Base-by-base conservation (phyloP, 139 green algal genomes). In the Tetraselmis striata region DNA sequence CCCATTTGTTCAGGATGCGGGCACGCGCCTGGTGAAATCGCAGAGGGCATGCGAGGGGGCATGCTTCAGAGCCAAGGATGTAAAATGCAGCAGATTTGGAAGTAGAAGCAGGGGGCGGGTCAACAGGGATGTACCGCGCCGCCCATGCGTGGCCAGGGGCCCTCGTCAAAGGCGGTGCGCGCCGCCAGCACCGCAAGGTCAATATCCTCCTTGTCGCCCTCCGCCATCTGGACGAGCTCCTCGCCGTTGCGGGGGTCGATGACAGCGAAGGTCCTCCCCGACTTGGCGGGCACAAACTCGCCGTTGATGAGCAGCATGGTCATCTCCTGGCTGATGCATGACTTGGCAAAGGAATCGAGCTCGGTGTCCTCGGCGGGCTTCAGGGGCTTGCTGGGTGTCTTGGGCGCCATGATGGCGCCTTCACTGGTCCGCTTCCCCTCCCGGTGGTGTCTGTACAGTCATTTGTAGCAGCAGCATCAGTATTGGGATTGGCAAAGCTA, bases 291-390 rank as follows among this genome's bases (percentile, higher is more conserved):
- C n/a, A 93, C 84, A 76, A 88, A 95, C 32, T 94, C 78, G 59
- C 91, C 91, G 67, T 89, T 82, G 30, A 95, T 94, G 76, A 94
- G 82, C 75, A 95, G 84, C 88, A n/a, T n/a, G n/a, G n/a, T n/a
- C n/a, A n/a, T n/a, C n/a, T n/a, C n/a, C n/a, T n/a, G n/a, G n/a
- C n/a, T n/a, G n/a, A n/a, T n/a, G n/a, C n/a, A n/a, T n/a, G n/a
- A n/a, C n/a, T n/a, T n/a, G n/a, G n/a, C n/a, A n/a, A n/a, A n/a
- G n/a, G n/a, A n/a, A n/a, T n/a, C n/a, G n/a, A n/a, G n/a, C n/a
- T n/a, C n/a, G n/a, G n/a, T n/a, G n/a, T n/a, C n/a, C n/a, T n/a
- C n/a, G n/a, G n/a, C n/a, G n/a, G n/a, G n/a, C n/a, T n/a, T n/a
- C n/a, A n/a, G n/a, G n/a, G n/a, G n/a, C n/a, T n/a, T n/a, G n/a